These are phyloP conservation scores for Nakaseomyces nivariensis DNA, from an alignment of 1,139 yeast species.

Conservation along the genomic window DNA sequence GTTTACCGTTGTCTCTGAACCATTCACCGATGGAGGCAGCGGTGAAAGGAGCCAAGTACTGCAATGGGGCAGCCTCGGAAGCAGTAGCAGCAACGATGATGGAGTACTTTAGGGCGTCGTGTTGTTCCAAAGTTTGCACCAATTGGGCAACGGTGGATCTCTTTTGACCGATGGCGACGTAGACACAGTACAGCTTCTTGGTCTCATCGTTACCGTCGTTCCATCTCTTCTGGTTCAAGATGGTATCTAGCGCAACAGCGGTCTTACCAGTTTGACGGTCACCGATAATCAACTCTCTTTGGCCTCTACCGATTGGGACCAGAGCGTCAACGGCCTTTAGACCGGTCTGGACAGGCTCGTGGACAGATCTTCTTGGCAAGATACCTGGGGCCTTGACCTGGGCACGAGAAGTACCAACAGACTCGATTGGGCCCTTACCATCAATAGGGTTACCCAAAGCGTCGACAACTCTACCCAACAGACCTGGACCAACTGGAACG, in stretches of 20 bases:
- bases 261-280: constrained; percentile 99
- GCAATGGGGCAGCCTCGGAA: constrained; percentile 99
- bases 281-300: constrained; percentile 99
- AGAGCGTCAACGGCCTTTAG: constrained; percentile 97
- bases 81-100: constrained; percentile 99
- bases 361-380: constrained; percentile 97
- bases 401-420: constrained; percentile 82
- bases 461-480: constrained; percentile 98
- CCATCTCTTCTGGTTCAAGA: constrained; percentile 99
- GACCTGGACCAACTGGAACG: constrained; percentile 97
- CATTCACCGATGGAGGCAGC: constrained; percentile 99
- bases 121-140: constrained; percentile 96
- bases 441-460: constrained; percentile 99
- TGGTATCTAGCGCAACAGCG: constrained; percentile 97
- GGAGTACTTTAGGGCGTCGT: constrained; percentile 96
- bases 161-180: constrained; percentile 99
- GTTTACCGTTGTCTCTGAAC: constrained; percentile 99
- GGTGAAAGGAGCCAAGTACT: constrained; percentile 99
- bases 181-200: constrained; percentile 98
- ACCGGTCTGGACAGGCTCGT: constrained; percentile 99
- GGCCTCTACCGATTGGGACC: constrained; percentile 99
- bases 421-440: constrained; percentile 97
- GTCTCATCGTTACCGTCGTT: constrained; percentile 88
- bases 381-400: constrained; percentile 99
- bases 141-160: constrained; percentile 99